Conservation (phyloP, 1,284 basidiomycete species). For the Ceratobasidium theobromae region DNA sequence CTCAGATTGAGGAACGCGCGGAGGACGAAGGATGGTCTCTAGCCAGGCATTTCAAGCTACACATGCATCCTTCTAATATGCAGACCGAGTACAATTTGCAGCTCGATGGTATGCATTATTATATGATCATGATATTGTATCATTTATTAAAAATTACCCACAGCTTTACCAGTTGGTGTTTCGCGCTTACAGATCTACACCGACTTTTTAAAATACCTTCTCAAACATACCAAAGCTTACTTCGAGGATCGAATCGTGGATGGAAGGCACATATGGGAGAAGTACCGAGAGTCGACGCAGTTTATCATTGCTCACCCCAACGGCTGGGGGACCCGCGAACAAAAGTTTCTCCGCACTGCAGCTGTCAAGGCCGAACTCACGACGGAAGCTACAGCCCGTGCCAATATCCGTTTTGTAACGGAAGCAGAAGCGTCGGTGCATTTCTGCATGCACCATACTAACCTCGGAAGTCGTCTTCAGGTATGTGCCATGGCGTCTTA, state of each 20-base stretch:
- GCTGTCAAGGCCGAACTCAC: not conserved
- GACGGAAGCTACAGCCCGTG: not conserved
- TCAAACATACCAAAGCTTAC: slow-evolving; percentile 2
- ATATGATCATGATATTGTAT: not conserved
- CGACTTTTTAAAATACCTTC: slow-evolving; percentile 20
- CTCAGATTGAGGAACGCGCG: not conserved
- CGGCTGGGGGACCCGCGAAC: slow-evolving; percentile 26
- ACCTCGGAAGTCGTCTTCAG: not conserved
- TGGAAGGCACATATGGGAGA: slow-evolving; percentile 4
- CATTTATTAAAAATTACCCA: not conserved
- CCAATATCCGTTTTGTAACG: not conserved
- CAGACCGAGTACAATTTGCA: not conserved
- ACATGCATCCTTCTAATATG: slow-evolving; percentile 15
- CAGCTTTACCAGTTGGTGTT: not conserved
- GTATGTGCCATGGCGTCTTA: not conserved
- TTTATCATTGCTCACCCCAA: slow-evolving; percentile 30
- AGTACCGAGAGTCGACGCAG: not conserved
- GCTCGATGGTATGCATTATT: not conserved
- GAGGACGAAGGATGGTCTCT: not conserved
- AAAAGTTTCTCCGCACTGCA: slow-evolving; percentile 12
- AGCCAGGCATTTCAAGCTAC: slow-evolving; percentile 11
- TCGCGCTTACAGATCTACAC: not conserved
- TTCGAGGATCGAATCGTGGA: slow-evolving; percentile 19
- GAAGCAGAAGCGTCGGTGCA: slow-evolving; percentile 33
- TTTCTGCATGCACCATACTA: slow-evolving; percentile 25